Evolutionary conservation across 129 eudicot species (phyloP).

Genomic region (Tagetes patula): DNA sequence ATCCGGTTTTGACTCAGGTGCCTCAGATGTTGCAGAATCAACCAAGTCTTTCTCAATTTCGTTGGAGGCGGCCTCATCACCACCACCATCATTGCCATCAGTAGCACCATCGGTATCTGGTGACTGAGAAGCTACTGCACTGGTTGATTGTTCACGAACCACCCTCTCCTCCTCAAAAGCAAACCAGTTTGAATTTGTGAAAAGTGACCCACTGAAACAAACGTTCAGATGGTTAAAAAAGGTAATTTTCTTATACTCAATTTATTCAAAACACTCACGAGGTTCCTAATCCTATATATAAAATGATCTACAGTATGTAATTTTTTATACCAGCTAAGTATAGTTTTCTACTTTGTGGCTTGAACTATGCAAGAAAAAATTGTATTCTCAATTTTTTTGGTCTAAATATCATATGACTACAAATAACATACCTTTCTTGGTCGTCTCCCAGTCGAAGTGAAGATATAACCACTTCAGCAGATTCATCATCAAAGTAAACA

Average conservation of each 20-base stretch:
- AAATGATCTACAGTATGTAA: not conserved
- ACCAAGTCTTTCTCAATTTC: constrained; percentile 30
- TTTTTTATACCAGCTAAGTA: not conserved
- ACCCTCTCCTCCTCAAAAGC: constrained; percentile 73
- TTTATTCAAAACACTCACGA: not conserved
- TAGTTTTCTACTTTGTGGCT: not conserved
- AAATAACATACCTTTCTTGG: constrained; percentile 56
- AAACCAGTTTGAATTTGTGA: constrained; percentile 90
- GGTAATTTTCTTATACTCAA: not conserved
- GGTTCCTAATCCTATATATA: not conserved
- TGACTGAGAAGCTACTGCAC: constrained; percentile 51
- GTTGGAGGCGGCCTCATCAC: constrained; percentile 30
- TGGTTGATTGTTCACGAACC: constrained; percentile 42
- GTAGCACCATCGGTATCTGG: constrained; percentile 33
- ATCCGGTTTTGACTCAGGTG: constrained; percentile 31
- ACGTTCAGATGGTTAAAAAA: not conserved
- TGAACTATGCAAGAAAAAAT: not conserved
- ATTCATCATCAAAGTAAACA: constrained; percentile 95
- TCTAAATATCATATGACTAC: not conserved
- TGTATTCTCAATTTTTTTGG: no score
- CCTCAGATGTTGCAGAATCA: constrained; percentile 50
- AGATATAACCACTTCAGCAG: constrained; percentile 91
- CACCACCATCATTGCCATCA: constrained; percentile 26
- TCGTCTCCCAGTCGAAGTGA: constrained; percentile 84
- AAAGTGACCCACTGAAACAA: constrained; percentile 74